Base-by-base conservation (phyloP, 2,329 filamentous ascomycete genomes). In the Colletotrichum aenigma region DNA sequence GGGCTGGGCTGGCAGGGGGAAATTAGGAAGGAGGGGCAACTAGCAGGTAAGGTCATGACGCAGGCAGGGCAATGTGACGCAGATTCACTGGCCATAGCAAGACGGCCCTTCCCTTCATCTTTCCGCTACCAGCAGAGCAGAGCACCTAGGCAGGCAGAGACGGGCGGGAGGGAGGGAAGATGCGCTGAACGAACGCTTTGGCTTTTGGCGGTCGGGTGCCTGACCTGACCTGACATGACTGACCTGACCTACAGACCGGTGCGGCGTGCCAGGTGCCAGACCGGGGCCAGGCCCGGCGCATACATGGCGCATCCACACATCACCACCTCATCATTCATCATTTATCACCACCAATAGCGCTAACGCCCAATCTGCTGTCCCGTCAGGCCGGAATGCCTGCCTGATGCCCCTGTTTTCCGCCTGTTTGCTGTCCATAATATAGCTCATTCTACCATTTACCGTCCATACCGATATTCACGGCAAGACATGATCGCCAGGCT, bases 1-100 rank as follows among this genome's bases (percentile, higher is more conserved):
- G 48, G 30, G 61, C 55, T 38, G 43, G 56, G 72, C 75, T 77
- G 67, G 72, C 67, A 66, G 65, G 76, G 67, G 76, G 76, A 74
- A 74, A 76, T 77, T 77, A 69, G 68, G 76, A 76, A 76, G 74
- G 76, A 76, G 76, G 76, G 76, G 76, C 76, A 76, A 64, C 70
- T 73, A 68, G 56, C 43, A 34, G 71, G 61, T 52, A 61, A 74
- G 68, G 58, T 75, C 73, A 77, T 77, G 76, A 77, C 76, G 76
- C 74, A 77, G 68, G 24, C 32, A 74, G 68, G 52, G 69, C 60
- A 76, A 70, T 66, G 74, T 76, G 74, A 76, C 71, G 71, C 74
- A 73, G 64, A 72, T 69, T 76, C 48, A 74, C 74, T 26, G 64
- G 70, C 70, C n/a, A 5, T 48, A n/a, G 55, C 43, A 21, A 21